Evolutionary conservation across 2,329 filamentous ascomycete genomes (phyloP), one percentile per base, ranked within the genome.

Genomic region (Fusarium devonianum): DNA sequence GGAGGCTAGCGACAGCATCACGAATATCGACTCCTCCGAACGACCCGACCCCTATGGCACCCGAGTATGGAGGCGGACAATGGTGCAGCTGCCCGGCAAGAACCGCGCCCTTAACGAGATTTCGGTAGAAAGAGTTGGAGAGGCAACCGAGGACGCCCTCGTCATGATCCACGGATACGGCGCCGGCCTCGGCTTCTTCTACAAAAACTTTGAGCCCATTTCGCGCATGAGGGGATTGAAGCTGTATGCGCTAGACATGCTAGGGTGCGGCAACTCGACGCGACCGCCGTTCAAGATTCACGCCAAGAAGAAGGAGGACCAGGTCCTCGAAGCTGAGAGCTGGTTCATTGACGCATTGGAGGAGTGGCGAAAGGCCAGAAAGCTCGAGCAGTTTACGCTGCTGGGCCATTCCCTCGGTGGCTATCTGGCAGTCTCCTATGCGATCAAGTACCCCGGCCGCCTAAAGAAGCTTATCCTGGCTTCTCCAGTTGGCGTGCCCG

Each of bases 131-230:
- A 82, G 92, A 38, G 75, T 91, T 1, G 90, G 86, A 25, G 92
- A 97, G 68, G 73, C 86, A 4, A 83, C 85, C 0, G 87, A 95
- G 35, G 87, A 97, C 67, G 94, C 90, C 32, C 78, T 99, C 12
- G 93, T 99, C 33, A 96, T 99, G 84, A 77, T 99, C 4, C 94
- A 99, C 69, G 94, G 94, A 53, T 99, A 99, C 71, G 94, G 94
- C 35, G 94, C 94, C 2, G 94, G 94, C 1, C 80, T 99, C 1
- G 94, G 93, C 16, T 97, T 99, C 74, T 99, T 96, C 79, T 99
- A 97, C 79, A 93, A 94, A 75, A 99, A 99, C 70, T 96, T 96
- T 53, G 94, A 99, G 71, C 85, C 87, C 5, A 75, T 99, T 23
- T 92, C 88, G 34, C 85, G 92, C 13, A 75, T 85, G 1, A 78